Evolutionary conservation across 2,329 filamentous ascomycete genomes (phyloP).

Genomic region (Endocalyx cinctus): DNA sequence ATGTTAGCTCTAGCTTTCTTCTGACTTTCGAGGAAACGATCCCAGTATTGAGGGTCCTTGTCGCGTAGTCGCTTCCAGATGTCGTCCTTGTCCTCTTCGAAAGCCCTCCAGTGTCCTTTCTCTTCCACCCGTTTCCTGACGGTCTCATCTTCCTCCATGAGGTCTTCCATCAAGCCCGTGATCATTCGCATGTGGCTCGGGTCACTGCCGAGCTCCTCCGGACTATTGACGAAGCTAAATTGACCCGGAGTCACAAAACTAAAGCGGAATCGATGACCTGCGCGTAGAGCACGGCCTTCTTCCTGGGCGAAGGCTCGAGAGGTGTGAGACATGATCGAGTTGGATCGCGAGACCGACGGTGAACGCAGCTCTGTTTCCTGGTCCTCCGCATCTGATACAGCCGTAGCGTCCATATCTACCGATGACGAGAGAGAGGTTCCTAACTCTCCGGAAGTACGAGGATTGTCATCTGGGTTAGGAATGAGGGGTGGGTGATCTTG

Average conservation of each 20-base stretch:
- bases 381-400: conserved; percentile 44
- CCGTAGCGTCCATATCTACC: conserved; percentile 31
- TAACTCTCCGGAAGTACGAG: conserved; percentile 15
- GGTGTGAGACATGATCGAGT: conserved; percentile 45
- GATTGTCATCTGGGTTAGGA: conserved; percentile 19
- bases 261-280: conserved; percentile 52
- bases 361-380: conserved; percentile 39
- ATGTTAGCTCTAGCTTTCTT: conserved; percentile 54
- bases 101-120: conserved; percentile 56
- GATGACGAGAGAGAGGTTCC: conserved; percentile 27
- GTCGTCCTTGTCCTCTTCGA: conserved; percentile 53
- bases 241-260: conserved; percentile 49
- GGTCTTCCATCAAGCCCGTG: conserved; percentile 57
- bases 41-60: conserved; percentile 63
- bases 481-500: conserved; percentile 28
- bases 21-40: conserved; percentile 57
- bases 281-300: conserved; percentile 52
- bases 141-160: conserved; percentile 59
- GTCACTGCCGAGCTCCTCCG: conserved; percentile 47
- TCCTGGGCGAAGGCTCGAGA: conserved; percentile 52
- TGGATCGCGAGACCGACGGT: conserved; percentile 43
- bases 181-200: conserved; percentile 50
- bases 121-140: conserved; percentile 48
- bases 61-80: conserved; percentile 48
- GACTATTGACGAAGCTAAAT: conserved; percentile 42